phyloP scores from a whole-genome alignment of 139 green algal species.

The Tetradesmus obliquus region DNA sequence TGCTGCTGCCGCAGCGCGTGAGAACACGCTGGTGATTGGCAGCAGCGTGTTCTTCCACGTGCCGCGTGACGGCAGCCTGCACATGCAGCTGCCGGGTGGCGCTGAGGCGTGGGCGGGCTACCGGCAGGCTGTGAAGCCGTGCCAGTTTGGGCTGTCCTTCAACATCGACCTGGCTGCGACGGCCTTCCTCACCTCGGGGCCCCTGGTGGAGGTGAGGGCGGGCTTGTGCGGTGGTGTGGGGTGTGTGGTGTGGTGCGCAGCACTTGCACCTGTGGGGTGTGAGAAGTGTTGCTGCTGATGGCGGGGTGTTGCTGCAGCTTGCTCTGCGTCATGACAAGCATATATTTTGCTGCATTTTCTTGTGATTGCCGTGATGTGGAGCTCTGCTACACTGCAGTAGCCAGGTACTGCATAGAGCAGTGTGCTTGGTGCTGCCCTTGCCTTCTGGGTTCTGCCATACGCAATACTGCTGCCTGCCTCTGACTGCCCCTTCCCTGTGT shows the following conservation, averaged over 20 bases:
- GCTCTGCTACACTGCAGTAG: too few relatives aligned
- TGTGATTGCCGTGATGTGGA: too few relatives aligned
- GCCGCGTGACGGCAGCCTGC: constrained; percentile 18
- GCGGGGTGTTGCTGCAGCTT: too few relatives aligned
- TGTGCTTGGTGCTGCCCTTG: constrained; percentile 1
- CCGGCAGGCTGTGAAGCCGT: constrained; percentile 46
- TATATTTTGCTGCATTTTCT: too few relatives aligned
- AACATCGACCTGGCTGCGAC: constrained; percentile 70
- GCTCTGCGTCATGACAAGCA: too few relatives aligned
- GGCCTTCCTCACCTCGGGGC: constrained; percentile 61
- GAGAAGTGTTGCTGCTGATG: too few relatives aligned
- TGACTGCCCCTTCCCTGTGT: not conserved
- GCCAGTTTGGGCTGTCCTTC: constrained; percentile 61
- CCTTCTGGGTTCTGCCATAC: too few relatives aligned
- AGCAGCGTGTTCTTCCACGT: constrained; percentile 46
- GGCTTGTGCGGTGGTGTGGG: too few relatives aligned
- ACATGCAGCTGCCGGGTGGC: constrained; percentile 31
- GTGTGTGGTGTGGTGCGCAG: too few relatives aligned
- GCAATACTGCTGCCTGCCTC: not conserved
- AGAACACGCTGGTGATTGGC: constrained; percentile 38
- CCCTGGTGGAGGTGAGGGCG: constrained; percentile 41
- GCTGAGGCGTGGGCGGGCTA: constrained; percentile 51
- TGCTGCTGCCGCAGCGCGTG: constrained; percentile 37
- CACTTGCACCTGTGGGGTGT: too few relatives aligned
- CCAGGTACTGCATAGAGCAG: too few relatives aligned